Evolutionary conservation across 2,329 filamentous ascomycete species (phyloP).

Genomic region (Triangularia verruculosa): DNA sequence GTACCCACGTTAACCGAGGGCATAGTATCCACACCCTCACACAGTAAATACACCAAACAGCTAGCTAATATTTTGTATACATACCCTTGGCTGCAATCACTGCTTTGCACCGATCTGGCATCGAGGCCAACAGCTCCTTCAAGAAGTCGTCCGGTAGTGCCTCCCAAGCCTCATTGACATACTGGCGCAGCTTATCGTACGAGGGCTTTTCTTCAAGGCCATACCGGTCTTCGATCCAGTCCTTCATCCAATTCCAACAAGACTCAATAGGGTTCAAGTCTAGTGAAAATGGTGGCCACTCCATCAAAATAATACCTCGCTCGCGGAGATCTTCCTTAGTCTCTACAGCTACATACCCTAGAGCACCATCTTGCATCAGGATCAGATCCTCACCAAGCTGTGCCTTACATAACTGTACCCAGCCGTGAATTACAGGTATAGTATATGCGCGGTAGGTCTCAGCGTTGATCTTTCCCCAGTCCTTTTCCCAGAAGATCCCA

Average conservation of each 20-base stretch:
- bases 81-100: neutral
- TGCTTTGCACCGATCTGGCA: neutral
- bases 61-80: neutral
- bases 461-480: constrained; percentile 29
- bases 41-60: neutral
- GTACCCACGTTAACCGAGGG: neutral
- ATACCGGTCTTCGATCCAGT: constrained; percentile 17
- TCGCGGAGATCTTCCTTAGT: constrained; percentile 7
- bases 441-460: constrained; percentile 25
- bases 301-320: constrained; percentile 8
- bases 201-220: constrained; percentile 4
- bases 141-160: neutral
- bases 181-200: constrained; percentile 9
- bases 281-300: constrained; percentile 15
- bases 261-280: constrained; percentile 21
- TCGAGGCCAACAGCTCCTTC: neutral
- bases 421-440: constrained; percentile 17
- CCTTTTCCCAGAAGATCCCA: constrained; percentile 33
- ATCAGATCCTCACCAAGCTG: neutral
- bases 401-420: too few relatives aligned
- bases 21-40: neutral
- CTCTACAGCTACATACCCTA: constrained; percentile 1
- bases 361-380: constrained; percentile 16
- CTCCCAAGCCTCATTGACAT: neutral
- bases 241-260: constrained; percentile 23